Base-by-base conservation (phyloP, 495 filamentous ascomycete species). In the Bacidia rubella region DNA sequence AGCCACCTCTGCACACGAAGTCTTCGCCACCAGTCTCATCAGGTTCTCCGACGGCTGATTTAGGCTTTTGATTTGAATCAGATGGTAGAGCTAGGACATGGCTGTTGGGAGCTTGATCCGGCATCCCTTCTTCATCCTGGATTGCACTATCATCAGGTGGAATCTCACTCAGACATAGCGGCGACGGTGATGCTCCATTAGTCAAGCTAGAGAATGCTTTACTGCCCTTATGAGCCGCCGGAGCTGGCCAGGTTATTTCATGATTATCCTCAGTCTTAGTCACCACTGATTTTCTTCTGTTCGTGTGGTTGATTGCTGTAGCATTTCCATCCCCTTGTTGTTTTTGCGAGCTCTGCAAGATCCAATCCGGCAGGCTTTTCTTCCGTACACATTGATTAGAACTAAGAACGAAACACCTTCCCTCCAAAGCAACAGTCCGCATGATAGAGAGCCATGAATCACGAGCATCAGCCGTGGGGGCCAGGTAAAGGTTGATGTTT, bases 401-500 rank as follows among this genome's bases (percentile, higher is more conserved):
- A 54, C 79, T 85, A 1, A 97, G 67, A n/a, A 97, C 88, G 55
- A 90, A 87, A 47, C 85, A 83, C 23, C 90, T 72, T 7, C 87
- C 84, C 62, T 97, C 90, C 42, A 76, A 71, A 1, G 79, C 90
- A 15, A 87, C 72, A 0, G 92, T 94, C 17, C 82, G 76, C 79
- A 96, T 82, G 0, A 93, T 74, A 1, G 83, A 69, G 12, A 86
- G 65, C 90, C 90, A 97, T 1, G 86, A 81, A 60, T 90, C 83
- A 38, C 90, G 76, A 20, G 72, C 77, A 65, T 97, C 90, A 9
- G 90, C 90, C 1, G 90, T 96, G 0, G 90, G 90, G 0, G 90
- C 89, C 15, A 96, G 79, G 60, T 93, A 97, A 20, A 97, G 70
- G 62, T 90, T 94, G 52, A 95, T 83, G 62, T 95, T 93, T 66